Evolutionary conservation across 208 protist genomes (phyloP), one percentile per base, ranked within the genome.

Genomic region (Acanthamoeba royreba): DNA sequence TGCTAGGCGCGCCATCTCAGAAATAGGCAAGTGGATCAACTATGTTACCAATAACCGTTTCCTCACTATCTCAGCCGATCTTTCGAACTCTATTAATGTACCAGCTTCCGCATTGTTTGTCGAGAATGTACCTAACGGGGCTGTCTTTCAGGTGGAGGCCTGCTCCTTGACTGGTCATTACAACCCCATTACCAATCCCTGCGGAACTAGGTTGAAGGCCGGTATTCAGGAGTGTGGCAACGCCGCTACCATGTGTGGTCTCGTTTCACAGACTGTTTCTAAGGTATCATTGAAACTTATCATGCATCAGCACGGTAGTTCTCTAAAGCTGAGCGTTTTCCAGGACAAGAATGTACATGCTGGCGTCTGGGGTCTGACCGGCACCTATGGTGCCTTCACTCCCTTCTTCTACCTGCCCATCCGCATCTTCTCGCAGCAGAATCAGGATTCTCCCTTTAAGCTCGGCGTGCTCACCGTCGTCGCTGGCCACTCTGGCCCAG

Each of bases 21-120:
- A 93, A 46, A n/a, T 93, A 13, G 90, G 90, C 45, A 93, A 93
- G 72, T 93, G 90, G 90, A 69, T 93, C 38, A 93, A 93, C 90
- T 93, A 93, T 46, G 66, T 85, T 19, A 93, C 90, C n/a, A 45
- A 35, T 35, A 93, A 93, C 90, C 43, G 90, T 11, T 63, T 66
- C 40, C 45, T 93, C 22, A 93, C 90, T 40, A 69, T 93, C 28
- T 38, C 90, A 13, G 90, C 90, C 28, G 90, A 93, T 87, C 53
- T 93, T n/a, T 90, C 74, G 25, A 81, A 93, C 90, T 93, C 90
- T 17, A 93, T 93, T 38, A 93, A 93, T 40, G 63, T 93, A 38
- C 40, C 31, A 11, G 19, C 49, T 25, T 55, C 49, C 13, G 13
- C 19, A 55, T 55, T 55, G 13, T 55, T 55, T 55, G 49, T 9